Percentiles rank a stretch among this genome's conserved stretches.
phyloP scores from a whole-genome alignment of 257 asterid species.

The Solanum piurae region DNA sequence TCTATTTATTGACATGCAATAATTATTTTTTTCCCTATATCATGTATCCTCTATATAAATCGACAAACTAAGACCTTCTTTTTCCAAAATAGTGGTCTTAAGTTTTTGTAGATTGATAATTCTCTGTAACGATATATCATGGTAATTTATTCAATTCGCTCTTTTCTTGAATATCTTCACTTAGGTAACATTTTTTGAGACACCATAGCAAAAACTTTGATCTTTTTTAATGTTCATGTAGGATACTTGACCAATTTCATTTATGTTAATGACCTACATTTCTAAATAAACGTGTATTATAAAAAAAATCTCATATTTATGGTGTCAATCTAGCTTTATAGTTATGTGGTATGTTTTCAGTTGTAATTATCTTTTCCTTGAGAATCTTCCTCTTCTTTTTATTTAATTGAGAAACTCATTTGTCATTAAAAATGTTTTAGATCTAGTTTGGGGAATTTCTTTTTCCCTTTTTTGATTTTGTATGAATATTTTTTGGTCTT shows the following conservation, averaged over 20 bases:
- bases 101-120: no score
- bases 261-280: not conserved
- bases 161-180: no score
- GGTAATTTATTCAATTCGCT: no score
- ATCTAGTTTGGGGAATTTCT: not conserved
- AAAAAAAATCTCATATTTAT: not conserved
- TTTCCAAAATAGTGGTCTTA: no score
- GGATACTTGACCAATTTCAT: not conserved
- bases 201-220: not conserved
- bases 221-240: not conserved
- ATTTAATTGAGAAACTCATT: not conserved
- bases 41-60: no score
- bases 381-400: not conserved
- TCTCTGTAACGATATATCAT: no score
- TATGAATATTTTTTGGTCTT: not conserved
- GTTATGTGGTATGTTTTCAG: not conserved
- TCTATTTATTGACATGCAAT: no score
- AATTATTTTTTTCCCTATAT: no score
- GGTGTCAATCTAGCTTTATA: not conserved
- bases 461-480: not conserved
- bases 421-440: not conserved
- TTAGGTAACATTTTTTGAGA: not conserved
- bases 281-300: not conserved
- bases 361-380: not conserved
- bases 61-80: no score